Conservation (phyloP, 2,329 filamentous ascomycete species). For the Colletotrichum destructivum region DNA sequence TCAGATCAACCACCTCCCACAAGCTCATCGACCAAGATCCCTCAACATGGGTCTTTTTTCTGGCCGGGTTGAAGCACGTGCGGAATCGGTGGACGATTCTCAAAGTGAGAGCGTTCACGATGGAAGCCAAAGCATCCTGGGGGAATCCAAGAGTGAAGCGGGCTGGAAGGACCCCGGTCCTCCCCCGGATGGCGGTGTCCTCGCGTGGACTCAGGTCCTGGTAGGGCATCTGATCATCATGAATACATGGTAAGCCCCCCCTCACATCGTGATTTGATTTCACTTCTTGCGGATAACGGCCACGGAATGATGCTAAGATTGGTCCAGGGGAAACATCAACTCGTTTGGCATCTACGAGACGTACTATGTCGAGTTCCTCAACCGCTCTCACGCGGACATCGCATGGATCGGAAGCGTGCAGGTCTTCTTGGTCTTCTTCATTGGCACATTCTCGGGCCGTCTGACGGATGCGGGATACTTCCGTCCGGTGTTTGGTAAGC, state of each 20-base stretch:
- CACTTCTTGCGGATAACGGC: neutral
- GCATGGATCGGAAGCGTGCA: slow-evolving; percentile 63
- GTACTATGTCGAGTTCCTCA: slow-evolving; percentile 57
- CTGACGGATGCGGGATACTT: slow-evolving; percentile 61
- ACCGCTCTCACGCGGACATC: slow-evolving; percentile 53
- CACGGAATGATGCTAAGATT: neutral
- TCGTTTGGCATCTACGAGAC: slow-evolving; percentile 62
- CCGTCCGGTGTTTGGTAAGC: slow-evolving; percentile 50
- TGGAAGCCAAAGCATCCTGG: neutral
- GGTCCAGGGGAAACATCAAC: slow-evolving; percentile 58
- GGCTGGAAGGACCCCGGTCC: slow-evolving; percentile 1
- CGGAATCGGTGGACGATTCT: neutral
- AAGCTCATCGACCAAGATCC: neutral
- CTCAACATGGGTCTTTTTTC: neutral
- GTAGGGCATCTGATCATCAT: slow-evolving; percentile 29
- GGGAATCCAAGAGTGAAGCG: neutral
- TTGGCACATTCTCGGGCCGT: slow-evolving; percentile 58
- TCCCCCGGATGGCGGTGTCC: slow-evolving; percentile 44
- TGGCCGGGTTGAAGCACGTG: neutral
- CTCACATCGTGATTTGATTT: neutral
- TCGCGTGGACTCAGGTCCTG: slow-evolving; percentile 46
- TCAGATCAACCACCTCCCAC: neutral
- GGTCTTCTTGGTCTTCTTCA: slow-evolving; percentile 57
- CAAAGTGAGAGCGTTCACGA: neutral
- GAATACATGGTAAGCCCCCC: slow-evolving; percentile 12